A percentile compares a stretch with the other conserved stretches of the same genome.
Evolutionary conservation across 805 yeast genomes (phyloP).

Genomic region (Ascoidea tarda): DNA sequence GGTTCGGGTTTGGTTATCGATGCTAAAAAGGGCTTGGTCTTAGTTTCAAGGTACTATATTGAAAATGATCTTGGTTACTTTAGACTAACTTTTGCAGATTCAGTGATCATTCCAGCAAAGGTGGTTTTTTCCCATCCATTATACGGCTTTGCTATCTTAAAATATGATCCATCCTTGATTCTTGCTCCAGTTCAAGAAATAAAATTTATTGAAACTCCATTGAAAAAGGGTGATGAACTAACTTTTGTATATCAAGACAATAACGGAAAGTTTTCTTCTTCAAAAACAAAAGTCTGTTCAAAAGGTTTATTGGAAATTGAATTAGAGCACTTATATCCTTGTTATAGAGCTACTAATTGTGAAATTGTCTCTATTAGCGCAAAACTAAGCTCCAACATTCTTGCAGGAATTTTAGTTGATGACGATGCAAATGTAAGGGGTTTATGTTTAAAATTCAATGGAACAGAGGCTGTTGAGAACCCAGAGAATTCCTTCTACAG

Average conservation of each 20-base stretch:
- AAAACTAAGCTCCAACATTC: conserved; percentile 55
- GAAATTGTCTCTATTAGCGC: conserved; percentile 70
- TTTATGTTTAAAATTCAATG: conserved; percentile 72
- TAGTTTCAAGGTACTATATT: conserved; percentile 47
- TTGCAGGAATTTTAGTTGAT: conserved; percentile 67
- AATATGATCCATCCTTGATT: conserved; percentile 67
- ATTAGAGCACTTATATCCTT: conserved; percentile 25
- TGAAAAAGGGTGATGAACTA: conserved; percentile 62
- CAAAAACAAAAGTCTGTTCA: conserved; percentile 49
- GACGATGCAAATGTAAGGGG: conserved; percentile 69
- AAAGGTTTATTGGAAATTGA: conserved; percentile 27
- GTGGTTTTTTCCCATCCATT: conserved; percentile 80
- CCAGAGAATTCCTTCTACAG: conserved; percentile 52
- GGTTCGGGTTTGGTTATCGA: conserved; percentile 78
- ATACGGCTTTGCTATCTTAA: conserved; percentile 69
- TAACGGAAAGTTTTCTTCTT: conserved; percentile 53
- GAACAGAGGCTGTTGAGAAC: conserved; percentile 48
- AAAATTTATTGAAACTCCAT: conserved; percentile 35
- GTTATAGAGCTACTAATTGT: conserved; percentile 74
- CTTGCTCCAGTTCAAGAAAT: conserved; percentile 63
- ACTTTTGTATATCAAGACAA: conserved; percentile 31
- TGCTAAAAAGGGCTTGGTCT: conserved; percentile 60
- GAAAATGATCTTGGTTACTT: conserved; percentile 38
- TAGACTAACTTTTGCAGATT: conserved; percentile 69
- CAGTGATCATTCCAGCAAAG: conserved; percentile 63